phyloP scores from a whole-genome alignment of 2,329 filamentous ascomycete species.

The Hymenoscyphus fructigenus region DNA sequence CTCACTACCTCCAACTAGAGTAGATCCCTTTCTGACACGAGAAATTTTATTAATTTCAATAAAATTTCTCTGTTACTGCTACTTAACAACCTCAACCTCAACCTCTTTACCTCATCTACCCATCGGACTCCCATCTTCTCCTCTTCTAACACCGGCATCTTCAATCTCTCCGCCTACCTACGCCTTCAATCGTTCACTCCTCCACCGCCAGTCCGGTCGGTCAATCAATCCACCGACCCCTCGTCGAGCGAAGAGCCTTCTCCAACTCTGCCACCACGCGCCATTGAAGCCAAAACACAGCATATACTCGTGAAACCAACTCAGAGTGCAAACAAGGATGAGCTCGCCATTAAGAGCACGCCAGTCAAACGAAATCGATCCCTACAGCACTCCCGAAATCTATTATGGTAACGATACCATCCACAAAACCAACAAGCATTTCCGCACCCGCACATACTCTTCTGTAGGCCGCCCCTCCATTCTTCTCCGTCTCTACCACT shows the following conservation, averaged over 20 bases:
- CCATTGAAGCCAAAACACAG: not conserved
- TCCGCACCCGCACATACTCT: slow-evolving; percentile 35
- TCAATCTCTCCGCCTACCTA: not conserved
- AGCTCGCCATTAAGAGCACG: slow-evolving; percentile 24
- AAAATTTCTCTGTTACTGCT: too few relatives aligned
- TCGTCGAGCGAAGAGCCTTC: not conserved
- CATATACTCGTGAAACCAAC: not conserved
- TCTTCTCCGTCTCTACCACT: not conserved
- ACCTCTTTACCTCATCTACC: not conserved
- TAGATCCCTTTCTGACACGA: not conserved
- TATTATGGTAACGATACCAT: slow-evolving; percentile 34
- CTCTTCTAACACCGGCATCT: not conserved
- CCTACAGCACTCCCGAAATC: slow-evolving; percentile 33
- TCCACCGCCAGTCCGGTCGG: slow-evolving; percentile 1
- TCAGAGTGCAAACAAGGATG: slow-evolving; percentile 18
- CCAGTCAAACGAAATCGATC: slow-evolving; percentile 32
- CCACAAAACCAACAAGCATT: slow-evolving; percentile 29
- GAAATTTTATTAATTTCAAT: not conserved
- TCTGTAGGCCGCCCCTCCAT: slow-evolving; percentile 21
- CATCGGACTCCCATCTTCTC: not conserved
- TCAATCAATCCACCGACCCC: not conserved
- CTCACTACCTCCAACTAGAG: not conserved
- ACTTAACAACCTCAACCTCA: too few relatives aligned
- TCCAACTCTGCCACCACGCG: not conserved
- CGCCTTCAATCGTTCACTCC: not conserved